Evolutionary conservation across 202 grass and related monocot genomes (phyloP).

Genomic region (Panicum virgatum): DNA sequence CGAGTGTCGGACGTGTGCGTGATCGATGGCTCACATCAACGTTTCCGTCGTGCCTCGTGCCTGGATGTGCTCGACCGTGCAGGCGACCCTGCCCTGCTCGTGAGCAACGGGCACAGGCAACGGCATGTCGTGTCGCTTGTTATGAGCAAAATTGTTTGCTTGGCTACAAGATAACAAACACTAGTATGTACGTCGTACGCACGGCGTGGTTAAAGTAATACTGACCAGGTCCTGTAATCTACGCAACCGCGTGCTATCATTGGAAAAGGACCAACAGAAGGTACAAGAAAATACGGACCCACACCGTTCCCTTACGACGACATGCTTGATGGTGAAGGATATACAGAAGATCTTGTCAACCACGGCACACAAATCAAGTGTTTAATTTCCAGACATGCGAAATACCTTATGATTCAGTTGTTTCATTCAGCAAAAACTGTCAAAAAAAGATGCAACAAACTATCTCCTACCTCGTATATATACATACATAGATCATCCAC

Average conservation of each 20-base stretch:
- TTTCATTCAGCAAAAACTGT: background rate
- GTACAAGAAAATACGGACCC: background rate
- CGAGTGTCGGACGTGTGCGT: background rate
- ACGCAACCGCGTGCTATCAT: background rate
- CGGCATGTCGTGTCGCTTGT: background rate
- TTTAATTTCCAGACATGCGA: background rate
- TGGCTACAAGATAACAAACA: background rate
- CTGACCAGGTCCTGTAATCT: background rate
- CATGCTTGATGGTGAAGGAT: background rate
- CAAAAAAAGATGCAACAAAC: background rate
- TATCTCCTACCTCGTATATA: background rate
- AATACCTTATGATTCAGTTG: background rate
- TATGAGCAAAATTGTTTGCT: background rate
- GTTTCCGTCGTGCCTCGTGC: background rate
- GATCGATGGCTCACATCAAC: conserved; percentile 19
- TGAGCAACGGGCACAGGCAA: background rate
- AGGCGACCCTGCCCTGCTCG: too few relatives aligned
- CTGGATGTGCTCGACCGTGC: background rate
- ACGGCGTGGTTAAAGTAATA: background rate
- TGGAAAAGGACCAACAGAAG: background rate
- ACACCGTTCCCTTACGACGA: background rate
- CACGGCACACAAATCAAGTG: background rate
- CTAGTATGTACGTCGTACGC: background rate
- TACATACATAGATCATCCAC: background rate
- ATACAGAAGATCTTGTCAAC: background rate